These are phyloP conservation scores for Trametes cinnabarina DNA, from an alignment of 768 basidiomycete species.

Conservation along the genomic window DNA sequence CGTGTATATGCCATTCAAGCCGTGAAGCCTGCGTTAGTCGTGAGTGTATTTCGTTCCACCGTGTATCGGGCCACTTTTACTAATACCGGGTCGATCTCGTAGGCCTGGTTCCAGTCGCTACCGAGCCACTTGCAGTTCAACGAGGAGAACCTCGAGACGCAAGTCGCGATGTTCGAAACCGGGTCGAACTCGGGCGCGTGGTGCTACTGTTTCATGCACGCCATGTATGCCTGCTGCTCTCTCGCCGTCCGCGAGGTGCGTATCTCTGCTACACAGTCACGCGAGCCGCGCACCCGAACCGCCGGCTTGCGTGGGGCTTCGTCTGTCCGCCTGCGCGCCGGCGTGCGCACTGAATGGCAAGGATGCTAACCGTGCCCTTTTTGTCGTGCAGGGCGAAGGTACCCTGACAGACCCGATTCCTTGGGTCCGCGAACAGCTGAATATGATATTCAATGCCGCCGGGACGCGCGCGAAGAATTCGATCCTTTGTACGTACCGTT, in stretches of 20 bases:
- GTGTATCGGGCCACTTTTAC: neutral
- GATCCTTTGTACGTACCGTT: conserved; percentile 41
- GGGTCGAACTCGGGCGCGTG: conserved; percentile 76
- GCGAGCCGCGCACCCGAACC: neutral
- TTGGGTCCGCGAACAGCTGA: conserved; percentile 41
- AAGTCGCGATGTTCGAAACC: conserved; percentile 77
- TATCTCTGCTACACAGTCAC: conserved; percentile 10
- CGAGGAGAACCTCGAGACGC: conserved; percentile 64
- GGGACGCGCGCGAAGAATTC: conserved; percentile 43
- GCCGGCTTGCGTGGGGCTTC: too few species aligned
- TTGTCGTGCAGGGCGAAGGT: conserved; percentile 19
- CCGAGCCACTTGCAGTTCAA: conserved; percentile 71
- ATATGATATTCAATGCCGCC: conserved; percentile 39
- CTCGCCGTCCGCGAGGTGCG: conserved; percentile 64
- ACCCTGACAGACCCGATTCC: conserved; percentile 23
- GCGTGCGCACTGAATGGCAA: too few species aligned
- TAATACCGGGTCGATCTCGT: neutral
- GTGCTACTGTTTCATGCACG: conserved; percentile 78
- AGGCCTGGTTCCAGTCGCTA: conserved; percentile 69
- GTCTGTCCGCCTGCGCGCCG: too few species aligned
- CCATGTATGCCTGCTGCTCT: conserved; percentile 64
- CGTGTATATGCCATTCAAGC: conserved; percentile 17
- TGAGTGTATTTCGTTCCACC: neutral
- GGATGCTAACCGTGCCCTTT: conserved; percentile 4
- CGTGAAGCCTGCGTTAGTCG: conserved; percentile 13